phyloP scores from a whole-genome alignment of 1,139 yeast species.

The Debaryomyces udenii region DNA sequence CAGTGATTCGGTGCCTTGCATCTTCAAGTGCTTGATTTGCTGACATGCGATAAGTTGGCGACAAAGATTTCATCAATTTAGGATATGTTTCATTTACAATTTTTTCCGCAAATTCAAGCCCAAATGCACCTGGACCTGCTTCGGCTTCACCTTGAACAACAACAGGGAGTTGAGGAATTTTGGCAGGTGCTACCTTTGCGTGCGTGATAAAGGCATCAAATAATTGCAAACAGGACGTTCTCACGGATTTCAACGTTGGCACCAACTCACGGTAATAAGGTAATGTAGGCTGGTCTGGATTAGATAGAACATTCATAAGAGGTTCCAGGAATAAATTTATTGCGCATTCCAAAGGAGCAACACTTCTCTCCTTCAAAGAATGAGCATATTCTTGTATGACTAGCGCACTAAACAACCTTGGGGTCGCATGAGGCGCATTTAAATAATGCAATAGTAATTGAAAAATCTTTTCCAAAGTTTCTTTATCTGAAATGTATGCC shows the following conservation, averaged over 20 bases:
- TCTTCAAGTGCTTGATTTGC: slow-evolving; percentile 79
- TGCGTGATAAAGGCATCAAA: slow-evolving; percentile 75
- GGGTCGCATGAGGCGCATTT: slow-evolving; percentile 73
- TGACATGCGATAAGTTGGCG: slow-evolving; percentile 73
- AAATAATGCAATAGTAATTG: slow-evolving; percentile 45
- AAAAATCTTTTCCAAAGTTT: slow-evolving; percentile 38
- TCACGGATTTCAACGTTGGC: slow-evolving; percentile 79
- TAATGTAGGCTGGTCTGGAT: slow-evolving; percentile 38
- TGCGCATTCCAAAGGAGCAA: slow-evolving; percentile 20
- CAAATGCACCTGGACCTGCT: slow-evolving; percentile 94
- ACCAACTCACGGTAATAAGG: slow-evolving; percentile 81
- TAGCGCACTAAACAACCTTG: slow-evolving; percentile 71
- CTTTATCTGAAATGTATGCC: slow-evolving; percentile 52
- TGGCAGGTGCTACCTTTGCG: slow-evolving; percentile 74
- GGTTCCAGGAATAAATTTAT: slow-evolving; percentile 33
- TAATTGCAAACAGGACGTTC: slow-evolving; percentile 86
- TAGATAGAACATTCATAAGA: slow-evolving; percentile 38
- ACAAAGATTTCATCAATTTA: slow-evolving; percentile 62
- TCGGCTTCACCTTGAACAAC: slow-evolving; percentile 93
- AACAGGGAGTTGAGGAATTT: slow-evolving; percentile 81
- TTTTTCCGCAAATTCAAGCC: slow-evolving; percentile 74
- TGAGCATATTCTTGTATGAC: slow-evolving; percentile 74
- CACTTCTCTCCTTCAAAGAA: slow-evolving; percentile 25
- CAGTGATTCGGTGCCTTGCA: slow-evolving; percentile 66
- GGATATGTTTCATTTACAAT: slow-evolving; percentile 67